phyloP scores from a whole-genome alignment of 345 rosid genomes.

The Eucalyptus marginata region DNA sequence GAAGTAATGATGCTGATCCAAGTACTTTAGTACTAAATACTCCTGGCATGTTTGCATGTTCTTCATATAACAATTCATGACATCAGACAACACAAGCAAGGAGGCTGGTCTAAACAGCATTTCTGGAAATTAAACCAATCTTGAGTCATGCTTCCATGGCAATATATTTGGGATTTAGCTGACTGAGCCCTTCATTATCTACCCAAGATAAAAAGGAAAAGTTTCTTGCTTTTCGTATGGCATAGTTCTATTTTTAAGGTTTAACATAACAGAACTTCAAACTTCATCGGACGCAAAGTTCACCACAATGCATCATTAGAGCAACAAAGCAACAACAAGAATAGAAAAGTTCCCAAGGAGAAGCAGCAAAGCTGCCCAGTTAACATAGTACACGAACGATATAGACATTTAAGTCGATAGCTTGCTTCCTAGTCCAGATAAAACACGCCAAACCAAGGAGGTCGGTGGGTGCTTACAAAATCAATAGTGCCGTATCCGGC shows the following conservation, averaged over 20 bases:
- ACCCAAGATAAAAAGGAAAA: background rate
- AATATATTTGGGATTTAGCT: background rate
- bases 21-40: background rate
- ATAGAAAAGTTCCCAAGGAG: background rate
- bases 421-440: background rate
- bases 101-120: background rate
- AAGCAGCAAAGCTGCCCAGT: background rate
- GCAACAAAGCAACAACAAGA: background rate
- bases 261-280: background rate
- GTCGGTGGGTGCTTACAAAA: constrained; percentile 31
- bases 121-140: background rate
- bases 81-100: background rate
- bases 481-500: constrained; percentile 92
- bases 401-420: background rate
- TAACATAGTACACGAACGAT: background rate
- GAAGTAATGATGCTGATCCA: background rate
- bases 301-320: background rate
- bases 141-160: background rate
- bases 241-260: background rate
- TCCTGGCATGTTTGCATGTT: background rate
- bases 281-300: background rate
- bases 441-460: background rate
- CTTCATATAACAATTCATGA: background rate
- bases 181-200: background rate
- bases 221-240: background rate